Percentiles rank a stretch among this genome's conserved stretches.
phyloP scores from a whole-genome alignment of 129 eudicot genomes.

The Helichrysum umbraculigerum region DNA sequence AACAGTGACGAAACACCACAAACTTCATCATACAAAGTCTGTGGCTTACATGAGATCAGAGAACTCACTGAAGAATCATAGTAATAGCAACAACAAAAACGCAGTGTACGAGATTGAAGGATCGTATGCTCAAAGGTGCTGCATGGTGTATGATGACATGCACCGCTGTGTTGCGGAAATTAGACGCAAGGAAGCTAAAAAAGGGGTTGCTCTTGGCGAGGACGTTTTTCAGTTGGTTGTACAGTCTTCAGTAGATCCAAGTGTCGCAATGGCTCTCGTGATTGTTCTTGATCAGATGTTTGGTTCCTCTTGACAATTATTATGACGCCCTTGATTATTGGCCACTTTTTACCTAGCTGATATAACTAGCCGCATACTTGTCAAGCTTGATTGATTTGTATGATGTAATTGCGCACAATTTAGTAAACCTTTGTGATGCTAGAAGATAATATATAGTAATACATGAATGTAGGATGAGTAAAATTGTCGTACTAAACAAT shows the following conservation, averaged over 20 bases:
- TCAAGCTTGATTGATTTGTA: no score
- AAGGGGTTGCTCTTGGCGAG: conserved; percentile 41
- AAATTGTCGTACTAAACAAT: no score
- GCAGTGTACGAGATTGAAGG: conserved; percentile 47
- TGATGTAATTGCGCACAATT: no score
- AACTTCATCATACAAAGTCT: conserved; percentile 45
- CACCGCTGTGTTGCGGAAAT: conserved; percentile 42
- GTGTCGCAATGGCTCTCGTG: conserved; percentile 48
- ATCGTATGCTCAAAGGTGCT: conserved; percentile 37
- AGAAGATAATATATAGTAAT: no score
- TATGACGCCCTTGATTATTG: no score
- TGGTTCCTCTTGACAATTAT: conserved; percentile 2
- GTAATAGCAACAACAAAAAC: conserved; percentile 28
- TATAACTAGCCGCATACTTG: no score
- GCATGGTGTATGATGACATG: conserved; percentile 27
- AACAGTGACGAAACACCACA: conserved; percentile 30
- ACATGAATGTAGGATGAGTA: no score
- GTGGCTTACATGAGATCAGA: background rate
- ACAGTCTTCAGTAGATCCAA: conserved; percentile 41
- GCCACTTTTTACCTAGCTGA: no score
- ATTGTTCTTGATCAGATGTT: conserved; percentile 50
- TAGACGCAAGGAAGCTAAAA: conserved; percentile 38
- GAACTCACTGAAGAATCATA: background rate
- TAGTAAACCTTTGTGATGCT: no score
- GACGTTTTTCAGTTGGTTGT: conserved; percentile 42